Percentiles rank a stretch among this genome's conserved stretches.
Evolutionary conservation across 1,284 basidiomycete species (phyloP).

Genomic region (Ceratobasidium sp.): DNA sequence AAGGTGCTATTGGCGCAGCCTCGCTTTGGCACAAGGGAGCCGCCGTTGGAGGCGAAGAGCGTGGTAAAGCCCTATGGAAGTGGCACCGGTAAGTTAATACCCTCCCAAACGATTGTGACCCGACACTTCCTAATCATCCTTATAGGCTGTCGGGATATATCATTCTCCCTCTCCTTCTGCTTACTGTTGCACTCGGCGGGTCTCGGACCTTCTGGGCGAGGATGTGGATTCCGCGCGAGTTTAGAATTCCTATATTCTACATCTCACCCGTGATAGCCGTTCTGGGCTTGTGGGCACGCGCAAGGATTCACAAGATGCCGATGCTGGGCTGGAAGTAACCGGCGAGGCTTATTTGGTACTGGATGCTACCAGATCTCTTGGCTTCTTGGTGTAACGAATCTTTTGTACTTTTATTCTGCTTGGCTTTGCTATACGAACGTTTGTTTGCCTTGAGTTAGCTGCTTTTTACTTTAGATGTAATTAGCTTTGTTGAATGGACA

Average conservation of each 20-base stretch:
- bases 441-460: too few species aligned
- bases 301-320: conserved; percentile 39
- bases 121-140: not conserved
- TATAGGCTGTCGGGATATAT: conserved; percentile 44
- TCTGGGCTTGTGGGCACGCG: conserved; percentile 30
- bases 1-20: conserved; percentile 39
- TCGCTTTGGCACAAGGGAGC: conserved; percentile 43
- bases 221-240: not conserved
- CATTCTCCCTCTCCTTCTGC: conserved; percentile 40
- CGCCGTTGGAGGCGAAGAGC: conserved; percentile 43
- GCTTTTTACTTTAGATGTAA: too few species aligned
- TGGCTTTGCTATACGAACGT: too few species aligned
- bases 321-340: conserved; percentile 21
- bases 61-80: conserved; percentile 43
- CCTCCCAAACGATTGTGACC: not conserved
- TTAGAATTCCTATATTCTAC: conserved; percentile 31
- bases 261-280: conserved; percentile 22
- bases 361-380: too few species aligned
- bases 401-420: too few species aligned
- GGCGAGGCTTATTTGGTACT: too few species aligned
- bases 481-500: too few species aligned
- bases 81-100: conserved; percentile 42
- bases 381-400: not conserved
- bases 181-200: conserved; percentile 42
- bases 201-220: conserved; percentile 36